These are phyloP conservation scores for Magnolia sinica DNA, from an alignment of 164 flowering plant species.

Conservation along the genomic window DNA sequence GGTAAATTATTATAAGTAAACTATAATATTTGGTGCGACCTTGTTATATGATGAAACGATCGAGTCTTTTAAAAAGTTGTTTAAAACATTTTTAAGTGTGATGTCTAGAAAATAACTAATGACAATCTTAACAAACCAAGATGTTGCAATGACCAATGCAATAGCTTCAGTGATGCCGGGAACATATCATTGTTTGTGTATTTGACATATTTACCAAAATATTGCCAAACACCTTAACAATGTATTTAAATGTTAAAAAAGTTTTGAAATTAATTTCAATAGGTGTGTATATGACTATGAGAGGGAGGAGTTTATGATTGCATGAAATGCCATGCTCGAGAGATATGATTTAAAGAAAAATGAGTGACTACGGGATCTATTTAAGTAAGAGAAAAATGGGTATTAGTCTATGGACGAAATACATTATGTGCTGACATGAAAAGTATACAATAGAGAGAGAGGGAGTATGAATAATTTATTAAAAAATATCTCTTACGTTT, in stretches of 20 bases:
- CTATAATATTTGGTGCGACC: conserved; percentile 16
- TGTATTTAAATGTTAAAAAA: not conserved
- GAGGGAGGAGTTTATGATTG: not conserved
- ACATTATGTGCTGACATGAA: too few species aligned
- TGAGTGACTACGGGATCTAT: conserved; percentile 16
- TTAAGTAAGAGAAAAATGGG: not conserved
- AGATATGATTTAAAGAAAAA: conserved; percentile 13
- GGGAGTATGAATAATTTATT: too few species aligned
- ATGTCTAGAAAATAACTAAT: conserved; percentile 18
- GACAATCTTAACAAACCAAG: conserved; percentile 17
- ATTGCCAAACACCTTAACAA: conserved; percentile 11
- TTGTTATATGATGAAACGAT: conserved; percentile 14
- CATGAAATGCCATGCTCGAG: too few species aligned
- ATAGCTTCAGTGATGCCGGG: conserved; percentile 14
- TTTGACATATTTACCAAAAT: conserved; percentile 13
- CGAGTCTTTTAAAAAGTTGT: conserved; percentile 17
- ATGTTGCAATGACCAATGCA: conserved; percentile 15
- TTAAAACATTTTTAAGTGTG: conserved; percentile 13
- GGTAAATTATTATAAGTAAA: conserved; percentile 20
- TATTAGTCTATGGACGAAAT: too few species aligned
- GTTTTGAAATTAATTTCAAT: not conserved
- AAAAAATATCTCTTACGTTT: too few species aligned
- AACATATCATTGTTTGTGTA: conserved; percentile 16
- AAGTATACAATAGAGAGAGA: too few species aligned
- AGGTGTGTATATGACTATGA: not conserved